Base-by-base conservation (phyloP, 345 rosid genomes). In the Pistacia vera region DNA sequence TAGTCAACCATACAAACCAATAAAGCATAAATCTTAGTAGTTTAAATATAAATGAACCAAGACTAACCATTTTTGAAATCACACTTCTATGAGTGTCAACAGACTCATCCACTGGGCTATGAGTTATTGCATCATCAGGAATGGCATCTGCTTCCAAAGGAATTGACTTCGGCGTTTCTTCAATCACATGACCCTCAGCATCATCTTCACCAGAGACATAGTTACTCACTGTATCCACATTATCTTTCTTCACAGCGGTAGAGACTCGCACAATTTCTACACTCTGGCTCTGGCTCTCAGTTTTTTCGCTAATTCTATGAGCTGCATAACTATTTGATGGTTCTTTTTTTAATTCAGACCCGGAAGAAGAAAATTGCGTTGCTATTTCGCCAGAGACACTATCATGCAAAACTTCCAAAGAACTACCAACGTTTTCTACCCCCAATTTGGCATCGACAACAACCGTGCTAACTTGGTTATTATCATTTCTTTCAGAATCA, bases 21-120 rank as follows among this genome's bases (percentile, higher is more conserved):
- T 8, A 17, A n/a, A 20, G 18, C 46, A 79, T 11, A 33, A 8
- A n/a, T 61, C 35, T 3, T 55, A 63, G 5, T 48, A 20, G 49
- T 38, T 33, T 28, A 74, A 52, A 25, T 54, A 63, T 16, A 74
- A 73, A 51, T 38, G 62, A 68, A 35, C 25, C 46, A 63, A 30
- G 71, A 70, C 86, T 79, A 73, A 85, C 85, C 82, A 78, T 46
- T 65, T 75, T 66, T 69, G 81, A 56, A 75, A 62, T 77, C 72
- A 76, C 73, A 63, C 13, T 5, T 51, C 25, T 48, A 66, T 77
- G 69, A 36, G 41, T 28, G 60, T 73, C 73, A 66, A 70, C 35
- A n/a, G 46, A 79, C 58, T 78, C 70, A 4, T 78, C 79, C 57
- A 70, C n/a, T 8, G 71, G 64, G 68, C 30, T 33, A 62, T 36